These are phyloP conservation scores for Lipomyces kockii DNA, from an alignment of 805 yeast genomes.

Conservation along the genomic window DNA sequence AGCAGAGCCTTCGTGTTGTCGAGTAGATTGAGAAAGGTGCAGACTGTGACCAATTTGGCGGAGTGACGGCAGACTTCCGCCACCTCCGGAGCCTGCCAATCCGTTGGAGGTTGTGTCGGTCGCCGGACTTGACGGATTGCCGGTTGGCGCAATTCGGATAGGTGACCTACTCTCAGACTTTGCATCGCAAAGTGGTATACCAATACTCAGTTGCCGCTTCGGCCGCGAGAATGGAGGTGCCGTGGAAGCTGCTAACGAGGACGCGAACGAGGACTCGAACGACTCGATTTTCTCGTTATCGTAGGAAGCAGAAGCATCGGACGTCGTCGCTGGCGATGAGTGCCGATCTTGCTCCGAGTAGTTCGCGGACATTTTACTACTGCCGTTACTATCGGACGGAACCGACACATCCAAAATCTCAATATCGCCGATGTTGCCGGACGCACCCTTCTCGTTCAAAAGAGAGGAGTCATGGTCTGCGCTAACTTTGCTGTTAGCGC, in stretches of 20 bases:
- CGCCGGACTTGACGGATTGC: not conserved
- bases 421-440: not conserved
- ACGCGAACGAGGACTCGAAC: too few relatives aligned
- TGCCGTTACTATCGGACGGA: not conserved
- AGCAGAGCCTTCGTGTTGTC: not conserved
- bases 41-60: conserved; percentile 16
- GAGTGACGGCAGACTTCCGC: conserved; percentile 10
- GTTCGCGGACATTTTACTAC: not conserved
- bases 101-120: not conserved
- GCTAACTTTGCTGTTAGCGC: not conserved
- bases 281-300: not conserved
- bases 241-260: not conserved
- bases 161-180: not conserved
- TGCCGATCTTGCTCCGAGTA: not conserved
- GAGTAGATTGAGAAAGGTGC: conserved; percentile 10
- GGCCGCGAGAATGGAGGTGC: not conserved
- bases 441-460: not conserved
- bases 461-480: not conserved
- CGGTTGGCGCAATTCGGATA: not conserved
- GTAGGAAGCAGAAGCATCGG: not conserved
- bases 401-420: not conserved
- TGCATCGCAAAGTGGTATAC: not conserved
- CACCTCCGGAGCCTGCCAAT: not conserved
- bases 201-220: not conserved
- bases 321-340: not conserved